A percentile compares a stretch with the other conserved stretches of the same genome.
These are phyloP conservation scores for Blepharisma stoltei DNA, from an alignment of 73 alveolate species.

Conservation along the genomic window DNA sequence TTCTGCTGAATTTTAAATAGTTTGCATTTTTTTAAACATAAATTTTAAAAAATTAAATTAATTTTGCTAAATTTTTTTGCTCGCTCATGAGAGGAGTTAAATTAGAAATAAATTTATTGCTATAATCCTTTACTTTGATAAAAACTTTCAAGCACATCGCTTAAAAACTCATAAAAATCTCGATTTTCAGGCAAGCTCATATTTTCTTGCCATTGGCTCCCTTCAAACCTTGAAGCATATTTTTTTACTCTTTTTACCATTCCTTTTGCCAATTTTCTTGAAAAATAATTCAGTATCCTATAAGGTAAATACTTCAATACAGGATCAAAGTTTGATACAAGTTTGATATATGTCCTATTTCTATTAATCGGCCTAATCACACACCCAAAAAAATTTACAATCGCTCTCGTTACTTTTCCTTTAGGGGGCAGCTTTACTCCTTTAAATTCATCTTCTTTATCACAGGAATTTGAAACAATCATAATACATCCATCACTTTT, in stretches of 20 bases:
- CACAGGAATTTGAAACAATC: constrained; percentile 10
- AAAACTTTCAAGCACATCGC: too few relatives aligned
- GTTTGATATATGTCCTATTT: not conserved
- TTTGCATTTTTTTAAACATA: too few relatives aligned
- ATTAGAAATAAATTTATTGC: too few relatives aligned
- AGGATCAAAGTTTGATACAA: constrained; percentile 18
- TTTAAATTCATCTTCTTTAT: not conserved
- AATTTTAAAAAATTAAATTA: too few relatives aligned
- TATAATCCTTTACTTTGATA: too few relatives aligned
- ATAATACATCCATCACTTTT: not conserved
- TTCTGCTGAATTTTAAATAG: too few relatives aligned
- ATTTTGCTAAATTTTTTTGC: too few relatives aligned
- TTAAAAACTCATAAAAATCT: constrained; percentile 7
- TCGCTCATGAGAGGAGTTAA: too few relatives aligned
- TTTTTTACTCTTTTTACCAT: not conserved
- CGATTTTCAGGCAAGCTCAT: not conserved
- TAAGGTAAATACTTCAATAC: not conserved
- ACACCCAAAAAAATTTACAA: not conserved
- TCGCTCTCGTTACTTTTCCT: not conserved
- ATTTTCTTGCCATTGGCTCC: constrained; percentile 7
- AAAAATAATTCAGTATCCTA: not conserved
- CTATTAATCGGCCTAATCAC: not conserved
- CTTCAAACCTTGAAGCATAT: constrained; percentile 20
- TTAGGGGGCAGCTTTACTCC: not conserved
- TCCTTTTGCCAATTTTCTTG: constrained; percentile 17